phyloP scores from a whole-genome alignment of 208 protist genomes.

The Acanthamoeba castellanii region DNA sequence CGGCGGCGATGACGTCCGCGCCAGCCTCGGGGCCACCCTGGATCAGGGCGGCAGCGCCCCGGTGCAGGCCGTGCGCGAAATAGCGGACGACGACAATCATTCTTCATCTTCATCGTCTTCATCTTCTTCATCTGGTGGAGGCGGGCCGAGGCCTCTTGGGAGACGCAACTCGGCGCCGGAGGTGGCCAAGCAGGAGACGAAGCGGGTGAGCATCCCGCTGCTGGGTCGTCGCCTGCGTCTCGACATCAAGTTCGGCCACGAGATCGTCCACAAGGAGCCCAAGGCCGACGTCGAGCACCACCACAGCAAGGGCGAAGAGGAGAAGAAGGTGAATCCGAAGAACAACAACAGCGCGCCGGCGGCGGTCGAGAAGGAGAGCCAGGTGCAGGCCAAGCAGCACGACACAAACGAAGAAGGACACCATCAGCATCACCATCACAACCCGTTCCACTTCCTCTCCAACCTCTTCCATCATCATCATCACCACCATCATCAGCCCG shows the following conservation, averaged over 20 bases:
- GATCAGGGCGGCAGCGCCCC: neutral
- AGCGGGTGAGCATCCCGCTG: neutral
- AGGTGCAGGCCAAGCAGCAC: neutral
- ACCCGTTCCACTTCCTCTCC: slow-evolving; percentile 27
- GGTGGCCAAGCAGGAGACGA: neutral
- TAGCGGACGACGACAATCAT: neutral
- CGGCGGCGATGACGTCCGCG: neutral
- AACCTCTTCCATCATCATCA: slow-evolving; percentile 8
- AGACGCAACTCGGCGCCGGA: neutral
- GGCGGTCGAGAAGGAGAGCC: neutral
- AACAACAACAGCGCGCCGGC: neutral
- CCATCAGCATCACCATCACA: neutral
- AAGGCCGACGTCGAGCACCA: neutral
- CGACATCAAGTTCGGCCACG: slow-evolving; percentile 4
- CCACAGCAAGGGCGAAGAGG: neutral
- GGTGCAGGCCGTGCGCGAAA: neutral
- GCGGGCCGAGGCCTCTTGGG: neutral
- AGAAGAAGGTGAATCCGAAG: neutral
- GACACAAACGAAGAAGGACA: neutral
- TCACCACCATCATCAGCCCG: neutral
- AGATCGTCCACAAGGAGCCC: slow-evolving; percentile 20
- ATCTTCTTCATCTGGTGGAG: neutral
- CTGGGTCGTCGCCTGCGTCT: slow-evolving; percentile 11
- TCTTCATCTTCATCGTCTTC: neutral
- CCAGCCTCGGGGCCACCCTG: neutral